A percentile compares a stretch with the other conserved stretches of the same genome.
phyloP scores from a whole-genome alignment of 768 basidiomycete species.

The Crucibulum laeve region DNA sequence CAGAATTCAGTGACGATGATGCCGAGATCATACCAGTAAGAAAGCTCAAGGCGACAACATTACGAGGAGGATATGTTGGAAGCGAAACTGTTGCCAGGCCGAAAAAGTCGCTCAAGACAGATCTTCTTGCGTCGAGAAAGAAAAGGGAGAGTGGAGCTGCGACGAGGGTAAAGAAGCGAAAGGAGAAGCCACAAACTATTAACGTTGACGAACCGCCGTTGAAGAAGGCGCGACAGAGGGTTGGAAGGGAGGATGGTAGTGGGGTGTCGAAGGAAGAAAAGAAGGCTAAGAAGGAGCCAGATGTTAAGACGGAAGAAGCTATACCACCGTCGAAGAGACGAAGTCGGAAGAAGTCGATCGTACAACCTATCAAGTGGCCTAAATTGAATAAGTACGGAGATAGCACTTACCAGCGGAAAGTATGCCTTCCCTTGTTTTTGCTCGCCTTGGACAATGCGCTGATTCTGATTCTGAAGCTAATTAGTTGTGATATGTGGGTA shows the following conservation, averaged over 20 bases:
- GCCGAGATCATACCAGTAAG: background rate
- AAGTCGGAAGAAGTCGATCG: background rate
- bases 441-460: background rate
- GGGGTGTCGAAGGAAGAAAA: background rate
- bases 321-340: conserved; percentile 2
- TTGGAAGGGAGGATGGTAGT: conserved; percentile 1
- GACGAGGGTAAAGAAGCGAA: conserved; percentile 28
- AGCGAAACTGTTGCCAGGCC: background rate
- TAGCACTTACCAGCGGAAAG: conserved; percentile 24
- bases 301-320: conserved; percentile 5
- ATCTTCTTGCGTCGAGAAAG: background rate
- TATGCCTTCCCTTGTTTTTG: conserved; percentile 9
- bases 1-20: background rate
- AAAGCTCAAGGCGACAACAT: background rate
- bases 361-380: conserved; percentile 18
- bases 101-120: background rate
- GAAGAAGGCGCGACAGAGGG: conserved; percentile 20
- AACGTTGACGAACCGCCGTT: conserved; percentile 22
- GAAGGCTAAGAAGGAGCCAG: conserved; percentile 1
- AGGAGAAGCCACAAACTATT: conserved; percentile 12
- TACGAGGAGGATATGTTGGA: background rate
- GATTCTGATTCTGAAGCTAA: conserved; percentile 15
- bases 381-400: conserved; percentile 15
- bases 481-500: conserved; percentile 21
- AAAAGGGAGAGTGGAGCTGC: conserved; percentile 18